Base-by-base conservation (phyloP, 1,284 basidiomycete genomes). In the Peniophora sp. region DNA sequence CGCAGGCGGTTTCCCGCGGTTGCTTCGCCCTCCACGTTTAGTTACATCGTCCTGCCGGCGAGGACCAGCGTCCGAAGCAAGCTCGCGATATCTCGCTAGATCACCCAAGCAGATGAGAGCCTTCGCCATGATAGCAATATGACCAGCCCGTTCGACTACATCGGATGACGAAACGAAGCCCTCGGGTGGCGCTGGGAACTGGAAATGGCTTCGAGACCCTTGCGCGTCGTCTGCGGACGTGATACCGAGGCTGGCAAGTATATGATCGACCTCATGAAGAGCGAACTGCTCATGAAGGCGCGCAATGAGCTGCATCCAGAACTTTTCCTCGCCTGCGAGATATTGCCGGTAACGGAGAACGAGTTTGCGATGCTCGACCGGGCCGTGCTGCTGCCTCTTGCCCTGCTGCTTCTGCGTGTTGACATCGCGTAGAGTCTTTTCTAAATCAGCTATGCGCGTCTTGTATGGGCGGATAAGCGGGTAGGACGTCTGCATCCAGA, bases 401-500 rank as follows among this genome's bases (percentile, higher is more conserved):
- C 62, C 59, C 44, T 69, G 69, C 48, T 68, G 72, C 52, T 71
- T 72, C 50, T 70, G 70, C 44, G 72, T 70, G 32, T 72, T 72
- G 50, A 69, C 62, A 45, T 72, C 69, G 59, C 78, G 75, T 36
- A 81, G 67, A 16, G 70, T 65, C 43, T 77, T 77, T 67, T 95
- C 90, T 53, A 92, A 75, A 0, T 72, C 65, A 48, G 80, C 66
- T 56, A 96, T 79, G 45, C 78, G 78, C 53, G 86, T 78, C 61
- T 94, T 92, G 72, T 93, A 96, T 32, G 79, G 74, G 23, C 84
- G 72, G 58, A 97, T 97, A 66, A 94, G 81, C 36, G 81, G 74
- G 69, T 97, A 90, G 19, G 91, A 90, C 0, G 93, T 96, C 60
- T 92, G 85, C 78, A 93, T 87, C 93, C 94, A 97, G 10, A 97